Base-by-base conservation (phyloP, 177 flowering plant genomes). In the Vitis hybrid region DNA sequence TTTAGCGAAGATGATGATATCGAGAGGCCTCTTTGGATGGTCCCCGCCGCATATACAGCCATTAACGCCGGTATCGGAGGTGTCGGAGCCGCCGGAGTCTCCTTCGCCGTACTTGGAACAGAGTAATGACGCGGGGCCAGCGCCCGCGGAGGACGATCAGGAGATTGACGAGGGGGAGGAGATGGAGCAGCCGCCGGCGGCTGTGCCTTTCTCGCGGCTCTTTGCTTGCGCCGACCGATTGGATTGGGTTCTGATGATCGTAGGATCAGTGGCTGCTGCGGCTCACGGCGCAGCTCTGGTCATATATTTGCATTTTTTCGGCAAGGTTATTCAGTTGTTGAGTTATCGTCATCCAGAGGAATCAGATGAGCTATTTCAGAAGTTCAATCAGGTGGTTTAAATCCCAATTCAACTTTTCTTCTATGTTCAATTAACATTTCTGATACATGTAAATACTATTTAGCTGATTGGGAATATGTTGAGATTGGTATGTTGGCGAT, bases 21-120 rank as follows among this genome's bases (percentile, higher is more conserved):
- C 97, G 1, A 74, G 99, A 71, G 99, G 99, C 3, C 78, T 95
- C 56, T 95, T 95, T 69, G 99, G 99, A 61, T 95, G 94, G 97
- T 95, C 99, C 1, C 99, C 99, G 61, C 97, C 98, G 55, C 99
- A 95, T 68, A 82, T 95, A 69, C 99, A 95, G 81, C 99, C 99
- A 9, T 71, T 95, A 68, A 95, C 99, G 70, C 99, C 99, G 63
- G 99, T 95, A 1, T 93, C 98, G 29, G 99, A 95, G 77, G 99
- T 93, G 7, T 93, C 98, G 10, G 99, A 95, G 88, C 98, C 99
- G 66, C 99, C 99, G 74, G 99, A 95, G 79, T 93, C 98, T 3
- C 99, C 99, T 10, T 95, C 98, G 2, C 99, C 99, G 63, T 95
- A 91, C 78, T 13, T 88, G 67, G 99, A 93, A 48, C 65, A 83